Conservation (phyloP, 495 filamentous ascomycete species). For the Aspergillus kassunensis region DNA sequence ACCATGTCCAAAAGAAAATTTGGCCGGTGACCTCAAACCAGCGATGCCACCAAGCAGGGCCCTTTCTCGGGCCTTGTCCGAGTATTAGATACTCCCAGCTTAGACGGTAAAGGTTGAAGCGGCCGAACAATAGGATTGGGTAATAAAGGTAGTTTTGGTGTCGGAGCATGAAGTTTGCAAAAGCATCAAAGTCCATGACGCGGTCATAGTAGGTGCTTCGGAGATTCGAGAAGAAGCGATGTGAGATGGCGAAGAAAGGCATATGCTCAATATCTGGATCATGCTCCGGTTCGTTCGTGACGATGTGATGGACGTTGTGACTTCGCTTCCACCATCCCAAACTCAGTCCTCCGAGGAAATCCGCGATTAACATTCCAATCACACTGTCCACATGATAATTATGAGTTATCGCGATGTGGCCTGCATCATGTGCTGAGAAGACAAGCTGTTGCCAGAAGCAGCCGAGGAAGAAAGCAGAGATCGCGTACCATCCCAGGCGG, state of each 20-base stretch:
- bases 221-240: slow-evolving; percentile 72
- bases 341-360: slow-evolving; percentile 87
- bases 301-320: slow-evolving; percentile 97
- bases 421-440: slow-evolving; percentile 93
- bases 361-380: slow-evolving; percentile 87
- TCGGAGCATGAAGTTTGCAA: slow-evolving; percentile 65
- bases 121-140: slow-evolving; percentile 73
- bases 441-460: slow-evolving; percentile 93
- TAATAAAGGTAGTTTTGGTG: slow-evolving; percentile 87
- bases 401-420: slow-evolving; percentile 97
- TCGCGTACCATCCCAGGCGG: slow-evolving; percentile 65
- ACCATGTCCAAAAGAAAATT: slow-evolving; percentile 92
- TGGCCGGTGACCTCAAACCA: slow-evolving; percentile 81
- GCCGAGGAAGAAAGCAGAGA: slow-evolving; percentile 73
- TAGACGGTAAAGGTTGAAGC: slow-evolving; percentile 88
- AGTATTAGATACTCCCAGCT: slow-evolving; percentile 78
- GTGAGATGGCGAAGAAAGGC: slow-evolving; percentile 90
- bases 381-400: slow-evolving; percentile 73
- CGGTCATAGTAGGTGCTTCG: slow-evolving; percentile 87
- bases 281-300: slow-evolving; percentile 94
- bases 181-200: slow-evolving; percentile 76
- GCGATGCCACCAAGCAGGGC: slow-evolving; percentile 83
- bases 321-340: slow-evolving; percentile 96
- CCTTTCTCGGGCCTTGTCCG: slow-evolving; percentile 74
- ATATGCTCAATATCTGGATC: slow-evolving; percentile 97